A percentile compares a stretch with the other conserved stretches of the same genome.
phyloP scores from a whole-genome alignment of 345 rosid genomes.

The Citrus cavaleriei region DNA sequence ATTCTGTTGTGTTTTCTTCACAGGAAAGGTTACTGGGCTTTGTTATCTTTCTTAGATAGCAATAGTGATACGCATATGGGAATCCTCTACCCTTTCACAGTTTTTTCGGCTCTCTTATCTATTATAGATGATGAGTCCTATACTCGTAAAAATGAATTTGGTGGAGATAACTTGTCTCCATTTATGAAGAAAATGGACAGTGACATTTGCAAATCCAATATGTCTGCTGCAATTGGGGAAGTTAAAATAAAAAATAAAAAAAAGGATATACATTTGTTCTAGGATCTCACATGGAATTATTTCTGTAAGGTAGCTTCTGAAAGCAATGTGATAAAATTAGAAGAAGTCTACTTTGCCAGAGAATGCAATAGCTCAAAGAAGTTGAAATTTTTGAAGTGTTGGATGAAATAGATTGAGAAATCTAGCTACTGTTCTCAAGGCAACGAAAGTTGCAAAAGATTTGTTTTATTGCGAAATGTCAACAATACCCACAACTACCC shows the following conservation, averaged over 20 bases:
- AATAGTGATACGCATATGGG: constrained; percentile 42
- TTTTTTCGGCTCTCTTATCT: constrained; percentile 55
- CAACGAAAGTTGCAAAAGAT: too few relatives aligned
- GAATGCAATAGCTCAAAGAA: constrained; percentile 58
- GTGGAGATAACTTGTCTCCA: constrained; percentile 13
- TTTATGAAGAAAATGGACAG: constrained; percentile 10
- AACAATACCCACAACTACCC: too few relatives aligned
- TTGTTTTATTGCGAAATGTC: too few relatives aligned
- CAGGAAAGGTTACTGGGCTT: constrained; percentile 63
- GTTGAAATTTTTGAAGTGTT: constrained; percentile 80
- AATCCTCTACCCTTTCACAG: constrained; percentile 73
- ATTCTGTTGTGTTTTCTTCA: constrained; percentile 66
- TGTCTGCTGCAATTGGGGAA: constrained; percentile 11
- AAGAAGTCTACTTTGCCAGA: constrained; percentile 51
- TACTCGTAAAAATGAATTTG: constrained; percentile 8
- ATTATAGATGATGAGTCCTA: constrained; percentile 29
- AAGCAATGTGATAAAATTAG: constrained; percentile 47
- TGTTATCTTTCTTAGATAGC: constrained; percentile 48
- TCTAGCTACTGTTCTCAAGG: constrained; percentile 6
- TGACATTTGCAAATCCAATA: constrained; percentile 5
- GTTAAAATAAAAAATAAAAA: constrained; percentile 42
- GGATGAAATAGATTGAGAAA: constrained; percentile 74
- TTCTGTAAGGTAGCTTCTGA: constrained; percentile 42
- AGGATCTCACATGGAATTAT: constrained; percentile 50
- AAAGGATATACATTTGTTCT: constrained; percentile 30